Percentiles rank a stretch among this genome's conserved stretches.
phyloP scores from a whole-genome alignment of 768 basidiomycete genomes.

The Hebeloma cylindrosporum region DNA sequence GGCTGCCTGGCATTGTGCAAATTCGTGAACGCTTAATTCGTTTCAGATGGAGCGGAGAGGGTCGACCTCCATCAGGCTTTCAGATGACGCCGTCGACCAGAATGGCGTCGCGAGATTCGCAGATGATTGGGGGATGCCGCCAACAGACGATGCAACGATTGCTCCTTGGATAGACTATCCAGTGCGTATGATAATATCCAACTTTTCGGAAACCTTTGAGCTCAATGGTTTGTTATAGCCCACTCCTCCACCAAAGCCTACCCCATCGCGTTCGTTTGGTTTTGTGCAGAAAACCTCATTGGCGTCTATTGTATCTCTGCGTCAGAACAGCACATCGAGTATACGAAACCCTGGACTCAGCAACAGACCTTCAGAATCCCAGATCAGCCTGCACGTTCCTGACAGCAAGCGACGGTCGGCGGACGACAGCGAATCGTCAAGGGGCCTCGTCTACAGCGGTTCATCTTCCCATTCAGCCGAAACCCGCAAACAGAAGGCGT shows the following conservation, averaged over 20 bases:
- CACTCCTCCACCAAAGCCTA: conserved; percentile 42
- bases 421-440: conserved; percentile 29
- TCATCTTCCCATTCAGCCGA: conserved; percentile 32
- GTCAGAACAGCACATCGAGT: conserved; percentile 31
- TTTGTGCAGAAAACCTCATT: conserved; percentile 43
- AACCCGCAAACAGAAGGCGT: conserved; percentile 50
- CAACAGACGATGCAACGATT: conserved; percentile 26
- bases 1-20: conserved; percentile 18
- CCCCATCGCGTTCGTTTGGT: conserved; percentile 33
- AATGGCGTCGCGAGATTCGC: conserved; percentile 25
- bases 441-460: conserved; percentile 25
- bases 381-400: conserved; percentile 32
- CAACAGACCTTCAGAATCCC: conserved; percentile 35
- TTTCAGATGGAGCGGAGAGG: conserved; percentile 18
- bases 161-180: conserved; percentile 34
- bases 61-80: conserved; percentile 19
- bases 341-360: conserved; percentile 26
- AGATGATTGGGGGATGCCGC: conserved; percentile 15
- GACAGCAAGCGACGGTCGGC: conserved; percentile 33
- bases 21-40: conserved; percentile 8
- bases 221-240: conserved; percentile 30
- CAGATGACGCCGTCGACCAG: conserved; percentile 28
- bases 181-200: conserved; percentile 19
- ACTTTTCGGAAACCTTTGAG: conserved; percentile 2
- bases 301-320: conserved; percentile 37